Base-by-base conservation (phyloP, 305 asterid genomes). In the Solanum aculeatissimum region DNA sequence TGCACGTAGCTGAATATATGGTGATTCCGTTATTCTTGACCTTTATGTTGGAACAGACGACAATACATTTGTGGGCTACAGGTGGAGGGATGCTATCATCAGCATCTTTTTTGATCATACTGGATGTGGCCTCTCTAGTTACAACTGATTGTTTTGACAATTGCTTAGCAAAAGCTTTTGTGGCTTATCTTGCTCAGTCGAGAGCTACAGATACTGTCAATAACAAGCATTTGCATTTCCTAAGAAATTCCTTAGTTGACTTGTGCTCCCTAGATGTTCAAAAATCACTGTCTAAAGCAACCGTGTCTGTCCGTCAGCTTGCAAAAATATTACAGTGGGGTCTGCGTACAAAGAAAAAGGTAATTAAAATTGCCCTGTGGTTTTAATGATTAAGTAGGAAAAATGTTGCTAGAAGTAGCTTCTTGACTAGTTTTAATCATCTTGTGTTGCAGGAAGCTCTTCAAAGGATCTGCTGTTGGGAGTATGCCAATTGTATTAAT, bases 1-100 rank as follows among this genome's bases (percentile, higher is more conserved):
- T 78, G 19, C 38, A 25, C 9, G 15, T 47, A 55, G 45, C 43
- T 85, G 72, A 32, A 68, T 11, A 51, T 47, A 60, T 62, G 45
- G 32, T 14, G 38, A 75, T 19, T 15, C 51, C 69, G 54, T 19
- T 53, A 72, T 60, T 63, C 32, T 54, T 81, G 21, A 32, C 85
- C 49, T 45, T 83, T 57, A 70, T 45, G 84, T 83, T 87, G 85
- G 75, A 88, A 85, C 97, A 97, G 99, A 92, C 90, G 68, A 87
- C 95, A 68, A 93, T 95, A 85, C 95, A 90, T 90, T 89, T 97
- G 89, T 97, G 98, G 98, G 96, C 96, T 74, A 93, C 98, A 68
- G 91, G 98, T 60, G 93, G 89, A n/a, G 89, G 90, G 55, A 83
- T 69, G 81, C 92, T 97, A 80, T 92, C 98, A 82, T 88, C 93